Percentiles rank a stretch among this genome's conserved stretches.
These are phyloP conservation scores for Chrysoporthe cubensis DNA, from an alignment of 2,329 filamentous ascomycete species.

Conservation along the genomic window DNA sequence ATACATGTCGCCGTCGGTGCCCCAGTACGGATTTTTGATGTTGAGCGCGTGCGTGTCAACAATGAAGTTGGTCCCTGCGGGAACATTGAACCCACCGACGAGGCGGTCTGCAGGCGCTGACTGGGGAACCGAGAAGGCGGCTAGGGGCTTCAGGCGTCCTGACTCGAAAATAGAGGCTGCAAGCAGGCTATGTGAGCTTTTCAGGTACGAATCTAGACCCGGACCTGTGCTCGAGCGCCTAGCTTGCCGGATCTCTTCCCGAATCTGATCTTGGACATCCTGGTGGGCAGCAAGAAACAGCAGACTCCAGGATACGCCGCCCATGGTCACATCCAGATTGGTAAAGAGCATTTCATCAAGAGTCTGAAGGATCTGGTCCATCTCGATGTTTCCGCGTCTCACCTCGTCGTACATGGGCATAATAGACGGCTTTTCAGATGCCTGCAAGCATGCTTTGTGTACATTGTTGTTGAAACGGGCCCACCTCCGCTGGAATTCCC, in stretches of 20 bases:
- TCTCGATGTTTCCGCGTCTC: too few relatives aligned
- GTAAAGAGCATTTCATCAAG: background rate
- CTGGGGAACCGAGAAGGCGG: background rate
- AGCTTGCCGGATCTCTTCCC: background rate
- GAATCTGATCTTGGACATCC: background rate
- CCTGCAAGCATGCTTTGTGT: too few relatives aligned
- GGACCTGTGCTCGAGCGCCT: background rate
- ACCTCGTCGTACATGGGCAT: too few relatives aligned
- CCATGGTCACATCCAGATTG: background rate
- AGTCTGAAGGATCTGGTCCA: background rate
- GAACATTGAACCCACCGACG: background rate
- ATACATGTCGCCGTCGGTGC: background rate
- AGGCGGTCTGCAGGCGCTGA: background rate
- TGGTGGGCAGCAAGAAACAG: background rate
- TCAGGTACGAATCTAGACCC: background rate
- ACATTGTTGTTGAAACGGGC: too few relatives aligned
- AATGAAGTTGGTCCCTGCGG: background rate
- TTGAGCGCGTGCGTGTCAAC: background rate
- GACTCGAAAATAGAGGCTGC: background rate
- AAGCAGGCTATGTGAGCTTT: background rate
- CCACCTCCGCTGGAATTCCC: too few relatives aligned
- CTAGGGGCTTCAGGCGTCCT: background rate
- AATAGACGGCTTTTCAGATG: too few relatives aligned
- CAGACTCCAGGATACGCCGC: background rate
- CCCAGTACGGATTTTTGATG: background rate